A percentile compares a stretch with the other conserved stretches of the same genome.
These are phyloP conservation scores for Eimeria maxima DNA, from an alignment of 169 alveolate species.

Conservation along the genomic window DNA sequence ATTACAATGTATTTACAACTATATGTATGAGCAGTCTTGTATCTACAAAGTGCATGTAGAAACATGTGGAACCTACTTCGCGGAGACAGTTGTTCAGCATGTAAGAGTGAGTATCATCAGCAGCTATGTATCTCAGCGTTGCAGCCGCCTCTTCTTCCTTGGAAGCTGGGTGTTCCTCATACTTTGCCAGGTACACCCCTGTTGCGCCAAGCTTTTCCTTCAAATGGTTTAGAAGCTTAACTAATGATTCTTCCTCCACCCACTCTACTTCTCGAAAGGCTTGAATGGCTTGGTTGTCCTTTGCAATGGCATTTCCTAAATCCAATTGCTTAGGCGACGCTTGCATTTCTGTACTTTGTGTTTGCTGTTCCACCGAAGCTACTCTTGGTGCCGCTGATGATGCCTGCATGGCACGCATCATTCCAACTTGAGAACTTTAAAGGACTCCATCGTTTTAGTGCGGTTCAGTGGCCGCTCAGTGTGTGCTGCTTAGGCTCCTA, in stretches of 20 bases:
- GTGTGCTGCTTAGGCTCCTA: too few relatives aligned
- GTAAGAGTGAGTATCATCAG: neutral
- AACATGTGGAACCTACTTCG: neutral
- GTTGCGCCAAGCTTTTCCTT: conserved; percentile 45
- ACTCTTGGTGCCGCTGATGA: neutral
- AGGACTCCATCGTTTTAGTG: too few relatives aligned
- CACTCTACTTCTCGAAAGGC: conserved; percentile 30
- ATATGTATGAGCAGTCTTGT: too few relatives aligned
- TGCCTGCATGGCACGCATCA: neutral
- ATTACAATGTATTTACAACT: neutral
- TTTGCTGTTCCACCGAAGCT: neutral
- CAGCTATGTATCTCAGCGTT: conserved; percentile 12
- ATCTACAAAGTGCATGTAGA: too few relatives aligned
- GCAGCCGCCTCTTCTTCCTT: conserved; percentile 4
- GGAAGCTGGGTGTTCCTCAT: conserved; percentile 36
- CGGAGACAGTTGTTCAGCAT: conserved; percentile 52
- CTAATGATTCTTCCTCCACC: conserved; percentile 51
- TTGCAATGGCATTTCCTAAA: neutral
- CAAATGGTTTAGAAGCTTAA: conserved; percentile 10
- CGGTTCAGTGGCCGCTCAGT: too few relatives aligned
- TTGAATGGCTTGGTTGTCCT: neutral
- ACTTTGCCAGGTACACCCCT: conserved; percentile 58
- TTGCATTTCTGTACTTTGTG: neutral
- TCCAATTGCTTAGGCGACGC: neutral
- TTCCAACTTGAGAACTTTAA: neutral